phyloP scores from a whole-genome alignment of 1,139 yeast genomes.

The Magnusiomyces ingens region DNA sequence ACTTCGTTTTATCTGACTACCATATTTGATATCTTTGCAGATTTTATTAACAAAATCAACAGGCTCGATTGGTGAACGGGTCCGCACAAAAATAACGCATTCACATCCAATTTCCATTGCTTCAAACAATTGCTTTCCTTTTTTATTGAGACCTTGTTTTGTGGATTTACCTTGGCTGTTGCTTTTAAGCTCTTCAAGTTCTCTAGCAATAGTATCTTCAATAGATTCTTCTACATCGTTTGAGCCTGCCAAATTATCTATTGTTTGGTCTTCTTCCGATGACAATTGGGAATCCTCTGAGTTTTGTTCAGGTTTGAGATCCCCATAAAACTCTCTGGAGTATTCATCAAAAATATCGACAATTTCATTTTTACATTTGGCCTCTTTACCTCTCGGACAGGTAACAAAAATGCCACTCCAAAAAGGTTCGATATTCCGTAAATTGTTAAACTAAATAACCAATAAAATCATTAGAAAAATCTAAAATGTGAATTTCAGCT shows the following conservation, averaged over 20 bases:
- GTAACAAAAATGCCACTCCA: constrained; percentile 84
- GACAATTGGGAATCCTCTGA: constrained; percentile 33
- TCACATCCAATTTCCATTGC: constrained; percentile 74
- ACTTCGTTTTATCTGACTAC: constrained; percentile 42
- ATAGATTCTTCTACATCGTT: constrained; percentile 39
- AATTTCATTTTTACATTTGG: constrained; percentile 67
- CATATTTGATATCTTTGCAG: constrained; percentile 43
- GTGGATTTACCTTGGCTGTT: constrained; percentile 20
- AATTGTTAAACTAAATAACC: background rate
- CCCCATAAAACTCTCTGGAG: constrained; percentile 33
- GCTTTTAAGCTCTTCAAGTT: constrained; percentile 51
- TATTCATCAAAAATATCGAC: constrained; percentile 50
- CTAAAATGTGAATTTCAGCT: background rate
- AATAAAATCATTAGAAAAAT: background rate
- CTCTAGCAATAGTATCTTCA: constrained; percentile 70
- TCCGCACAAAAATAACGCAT: constrained; percentile 74
- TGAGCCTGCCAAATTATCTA: constrained; percentile 27
- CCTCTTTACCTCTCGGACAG: constrained; percentile 72
- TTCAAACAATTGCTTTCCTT: constrained; percentile 45
- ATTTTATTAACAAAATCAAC: constrained; percentile 57
- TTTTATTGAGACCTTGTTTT: constrained; percentile 31
- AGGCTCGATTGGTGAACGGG: constrained; percentile 72
- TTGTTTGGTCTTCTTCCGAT: constrained; percentile 29
- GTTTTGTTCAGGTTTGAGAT: constrained; percentile 30
- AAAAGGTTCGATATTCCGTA: constrained; percentile 52